Base-by-base conservation (phyloP, 2,329 filamentous ascomycete species). In the Fusarium sp. region DNA sequence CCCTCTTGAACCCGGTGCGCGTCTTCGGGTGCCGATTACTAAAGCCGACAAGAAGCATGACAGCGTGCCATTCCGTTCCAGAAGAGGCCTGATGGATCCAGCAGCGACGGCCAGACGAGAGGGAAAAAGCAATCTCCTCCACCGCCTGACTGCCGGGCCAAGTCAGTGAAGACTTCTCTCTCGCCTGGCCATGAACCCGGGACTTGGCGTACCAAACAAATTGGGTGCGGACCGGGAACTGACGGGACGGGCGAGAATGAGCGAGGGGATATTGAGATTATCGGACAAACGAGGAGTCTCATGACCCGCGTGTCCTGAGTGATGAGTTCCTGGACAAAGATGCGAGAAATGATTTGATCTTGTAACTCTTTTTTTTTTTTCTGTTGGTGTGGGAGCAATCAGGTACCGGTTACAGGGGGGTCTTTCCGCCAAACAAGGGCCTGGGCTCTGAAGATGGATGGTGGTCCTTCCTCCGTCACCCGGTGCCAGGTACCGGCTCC, bases 351-450 rank as follows among this genome's bases (percentile, higher is more conserved):
- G 54, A 54, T 69, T 75, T 75, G 65, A 72, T 74, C 64, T 75
- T 39, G 56, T 52, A 59, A 61, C 56, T 20, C n/a, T 20, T 20
- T 20, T 20, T 13, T 43, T 56, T 58, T 16, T 27, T 37, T 58
- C 29, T 31, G 29, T 57, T 74, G 73, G 73, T 75, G 73, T 76
- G 73, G 70, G 70, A 75, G 71, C 71, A 75, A 71, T 75, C 76
- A 78, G 76, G 76, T 77, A 78, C 76, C 73, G 69, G 71, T 68
- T 73, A 74, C 76, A 78, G 75, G 76, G 76, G 60, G 70, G 50
- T 35, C 50, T 43, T 52, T 71, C 70, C 64, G 59, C 76, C 74
- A 76, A 72, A 77, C 72, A 69, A 75, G 70, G 65, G 48, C 48
- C 48, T 52, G 18, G 48, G 72, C 65, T 68, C 29, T 65, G 67